Evolutionary conservation across 2,329 filamentous ascomycete genomes (phyloP).

Genomic region (Colletotrichum lini): DNA sequence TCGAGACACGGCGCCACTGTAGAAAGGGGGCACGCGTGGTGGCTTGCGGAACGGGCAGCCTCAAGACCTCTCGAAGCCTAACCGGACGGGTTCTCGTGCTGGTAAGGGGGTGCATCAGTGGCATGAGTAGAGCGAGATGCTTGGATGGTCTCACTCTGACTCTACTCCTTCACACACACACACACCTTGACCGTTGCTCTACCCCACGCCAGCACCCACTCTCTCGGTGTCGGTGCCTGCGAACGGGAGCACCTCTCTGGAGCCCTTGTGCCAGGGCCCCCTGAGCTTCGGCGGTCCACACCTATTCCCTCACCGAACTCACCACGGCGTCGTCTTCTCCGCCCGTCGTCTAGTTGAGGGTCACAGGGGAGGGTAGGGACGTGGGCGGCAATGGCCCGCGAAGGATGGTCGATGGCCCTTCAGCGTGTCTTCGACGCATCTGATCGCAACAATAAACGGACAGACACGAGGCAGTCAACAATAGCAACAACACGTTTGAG

Average conservation of each 20-base stretch:
- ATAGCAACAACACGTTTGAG: no score
- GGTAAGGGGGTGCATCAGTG: neutral
- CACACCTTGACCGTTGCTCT: neutral
- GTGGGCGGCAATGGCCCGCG: constrained; percentile 17
- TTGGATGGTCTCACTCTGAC: neutral
- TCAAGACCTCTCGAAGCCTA: constrained; percentile 1
- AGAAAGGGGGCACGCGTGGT: neutral
- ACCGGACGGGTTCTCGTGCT: neutral
- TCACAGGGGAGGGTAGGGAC: neutral
- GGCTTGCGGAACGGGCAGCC: constrained; percentile 18
- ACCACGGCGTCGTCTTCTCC: neutral
- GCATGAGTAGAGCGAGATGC: neutral
- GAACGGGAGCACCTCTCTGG: no score
- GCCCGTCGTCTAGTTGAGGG: neutral
- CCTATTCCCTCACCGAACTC: constrained; percentile 27
- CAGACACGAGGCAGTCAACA: no score
- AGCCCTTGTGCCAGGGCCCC: neutral
- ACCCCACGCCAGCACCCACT: constrained; percentile 27
- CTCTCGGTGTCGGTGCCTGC: no score
- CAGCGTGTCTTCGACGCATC: neutral
- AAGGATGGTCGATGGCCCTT: constrained; percentile 10
- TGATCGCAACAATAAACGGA: neutral
- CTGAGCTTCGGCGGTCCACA: neutral
- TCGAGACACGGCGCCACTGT: constrained; percentile 16
- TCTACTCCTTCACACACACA: neutral